phyloP scores from a whole-genome alignment of 208 protist genomes.

The Endotrypanum monterogeii region DNA sequence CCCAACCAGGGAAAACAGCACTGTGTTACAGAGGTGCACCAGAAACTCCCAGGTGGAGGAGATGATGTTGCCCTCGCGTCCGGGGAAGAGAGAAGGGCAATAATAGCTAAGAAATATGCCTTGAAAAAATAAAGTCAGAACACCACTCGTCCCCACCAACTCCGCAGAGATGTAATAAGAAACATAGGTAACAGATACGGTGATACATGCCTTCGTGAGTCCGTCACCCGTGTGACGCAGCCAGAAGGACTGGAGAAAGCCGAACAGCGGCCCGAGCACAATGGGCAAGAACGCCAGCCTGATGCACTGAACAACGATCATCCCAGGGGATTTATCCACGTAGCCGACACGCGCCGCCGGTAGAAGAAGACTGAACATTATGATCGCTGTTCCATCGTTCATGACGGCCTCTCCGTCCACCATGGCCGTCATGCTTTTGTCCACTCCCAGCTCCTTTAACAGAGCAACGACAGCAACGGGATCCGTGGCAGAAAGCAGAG shows the following conservation, averaged over 20 bases:
- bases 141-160: conserved; percentile 73
- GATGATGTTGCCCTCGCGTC: conserved; percentile 70
- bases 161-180: conserved; percentile 81
- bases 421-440: conserved; percentile 78
- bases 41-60: conserved; percentile 87
- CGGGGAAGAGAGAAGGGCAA: conserved; percentile 78
- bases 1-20: conserved; percentile 89
- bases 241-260: conserved; percentile 72
- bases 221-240: conserved; percentile 49
- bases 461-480: conserved; percentile 90
- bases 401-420: conserved; percentile 89
- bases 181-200: conserved; percentile 82
- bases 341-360: conserved; percentile 47
- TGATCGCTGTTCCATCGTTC: conserved; percentile 93
- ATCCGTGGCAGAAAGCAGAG: conserved; percentile 87
- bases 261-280: conserved; percentile 66
- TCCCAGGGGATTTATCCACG: conserved; percentile 29
- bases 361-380: conserved; percentile 79
- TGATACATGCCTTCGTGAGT: conserved; percentile 74
- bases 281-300: conserved; percentile 60
- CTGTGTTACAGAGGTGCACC: conserved; percentile 84
- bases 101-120: conserved; percentile 82
- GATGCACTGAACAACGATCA: conserved; percentile 50
- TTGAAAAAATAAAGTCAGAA: conserved; percentile 85
- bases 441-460: conserved; percentile 80